These are phyloP conservation scores for Cryptococcus sp. DNA, from an alignment of 1,284 basidiomycete species.

Conservation along the genomic window DNA sequence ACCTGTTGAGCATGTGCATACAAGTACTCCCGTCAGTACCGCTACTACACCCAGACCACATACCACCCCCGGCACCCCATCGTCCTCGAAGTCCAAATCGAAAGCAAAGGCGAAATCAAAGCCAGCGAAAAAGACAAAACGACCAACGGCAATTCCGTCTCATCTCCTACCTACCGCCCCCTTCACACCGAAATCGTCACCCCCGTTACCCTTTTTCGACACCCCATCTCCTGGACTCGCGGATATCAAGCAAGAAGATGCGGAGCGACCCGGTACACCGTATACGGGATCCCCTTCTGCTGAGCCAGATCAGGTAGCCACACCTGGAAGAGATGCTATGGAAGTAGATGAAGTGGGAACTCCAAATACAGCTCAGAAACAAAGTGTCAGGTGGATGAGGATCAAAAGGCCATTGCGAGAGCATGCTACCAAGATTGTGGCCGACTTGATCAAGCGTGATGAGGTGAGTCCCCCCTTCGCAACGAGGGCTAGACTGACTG, in stretches of 20 bases:
- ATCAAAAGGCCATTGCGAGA: constrained; percentile 41
- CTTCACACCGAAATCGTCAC: constrained; percentile 1
- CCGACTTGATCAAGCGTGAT: constrained; percentile 39
- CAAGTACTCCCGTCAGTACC: too few relatives aligned
- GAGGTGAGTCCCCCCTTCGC: too few relatives aligned
- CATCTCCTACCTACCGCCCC: constrained; percentile 16
- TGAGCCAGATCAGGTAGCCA: constrained; percentile 3
- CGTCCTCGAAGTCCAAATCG: background rate
- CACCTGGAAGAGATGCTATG: constrained; percentile 8
- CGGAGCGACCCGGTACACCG: too few relatives aligned
- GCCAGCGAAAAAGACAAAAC: constrained; percentile 3
- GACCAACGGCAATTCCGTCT: constrained; percentile 15
- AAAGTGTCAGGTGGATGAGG: constrained; percentile 30
- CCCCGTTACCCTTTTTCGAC: constrained; percentile 3
- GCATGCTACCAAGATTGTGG: constrained; percentile 32
- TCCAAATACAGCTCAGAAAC: constrained; percentile 6
- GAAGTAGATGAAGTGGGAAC: constrained; percentile 7
- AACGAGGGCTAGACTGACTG: constrained; percentile 1
- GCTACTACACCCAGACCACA: too few relatives aligned
- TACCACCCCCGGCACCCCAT: too few relatives aligned
- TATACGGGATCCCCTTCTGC: too few relatives aligned
- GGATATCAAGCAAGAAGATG: constrained; percentile 10
- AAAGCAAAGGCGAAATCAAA: background rate
- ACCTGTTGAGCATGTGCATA: too few relatives aligned
- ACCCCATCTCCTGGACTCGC: constrained; percentile 4